Conservation (phyloP, 2,329 filamentous ascomycete species). For the Pleomassaria siparia region DNA sequence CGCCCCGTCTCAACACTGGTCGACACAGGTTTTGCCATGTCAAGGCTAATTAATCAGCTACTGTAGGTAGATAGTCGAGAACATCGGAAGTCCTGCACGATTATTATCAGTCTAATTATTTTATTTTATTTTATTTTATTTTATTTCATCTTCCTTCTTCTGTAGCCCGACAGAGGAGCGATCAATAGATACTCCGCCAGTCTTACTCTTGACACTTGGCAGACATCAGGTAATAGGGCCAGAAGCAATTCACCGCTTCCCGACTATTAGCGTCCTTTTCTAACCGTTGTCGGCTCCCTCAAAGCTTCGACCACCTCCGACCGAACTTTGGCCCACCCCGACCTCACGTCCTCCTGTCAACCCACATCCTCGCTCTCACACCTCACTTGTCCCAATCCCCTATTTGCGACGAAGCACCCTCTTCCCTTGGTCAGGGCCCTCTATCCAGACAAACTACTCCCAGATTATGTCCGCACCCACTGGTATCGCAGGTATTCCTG, state of each 20-base stretch:
- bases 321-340: conserved; percentile 8
- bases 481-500: conserved; percentile 47
- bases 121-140: too few species aligned
- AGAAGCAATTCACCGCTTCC: conserved; percentile 15
- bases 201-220: conserved; percentile 3
- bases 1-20: conserved; percentile 8
- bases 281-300: not conserved
- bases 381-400: conserved; percentile 13
- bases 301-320: conserved; percentile 18
- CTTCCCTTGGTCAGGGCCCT: conserved; percentile 98
- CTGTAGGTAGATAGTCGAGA: too few species aligned
- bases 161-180: too few species aligned
- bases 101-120: too few species aligned
- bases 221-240: conserved; percentile 3
- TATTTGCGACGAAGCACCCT: conserved; percentile 78
- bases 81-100: too few species aligned
- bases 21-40: conserved; percentile 1
- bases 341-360: conserved; percentile 4
- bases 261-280: conserved; percentile 10
- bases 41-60: conserved; percentile 5
- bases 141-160: too few species aligned
- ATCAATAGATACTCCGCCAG: too few species aligned
- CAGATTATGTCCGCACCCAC: conserved; percentile 53
- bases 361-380: conserved; percentile 10
- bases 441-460: conserved; percentile 53